Base-by-base conservation (phyloP, 2,329 filamentous ascomycete species). In the Penicillium sp. region DNA sequence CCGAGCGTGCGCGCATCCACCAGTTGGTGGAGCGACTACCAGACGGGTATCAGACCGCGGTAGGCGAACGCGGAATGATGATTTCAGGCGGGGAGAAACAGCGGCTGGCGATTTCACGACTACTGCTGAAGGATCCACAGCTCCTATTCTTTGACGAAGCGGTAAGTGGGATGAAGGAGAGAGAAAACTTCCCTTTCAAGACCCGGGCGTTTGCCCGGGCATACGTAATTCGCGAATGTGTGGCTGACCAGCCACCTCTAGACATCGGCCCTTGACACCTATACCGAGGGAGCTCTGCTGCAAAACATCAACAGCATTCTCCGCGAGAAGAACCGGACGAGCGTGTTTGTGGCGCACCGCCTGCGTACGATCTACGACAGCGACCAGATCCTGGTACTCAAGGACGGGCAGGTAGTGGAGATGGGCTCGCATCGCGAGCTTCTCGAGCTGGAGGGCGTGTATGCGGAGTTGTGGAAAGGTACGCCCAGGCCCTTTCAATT, bases 51-150 rank as follows among this genome's bases (percentile, higher is more conserved):
- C 75, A 87, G 18, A 97, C 94, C 17, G 91, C 88, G 72, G 94
- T 97, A 21, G 93, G 93, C 46, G 93, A 97, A 77, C 84, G 93
- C 40, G 92, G 92, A 1, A 87, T 97, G 84, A 97, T 97, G 92
- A 96, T 97, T 37, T 95, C 90, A 1, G 92, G 90, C 2, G 92
- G 92, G 26, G 93, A 97, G 76, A 97, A 97, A 73, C 92, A 97
- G 74, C 84, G 92, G 3, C 77, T 97, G 9, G 93, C 93, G 0
- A 85, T 97, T 20, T 90, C 89, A 21, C 80, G 92, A 36, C 71
- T 97, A 32, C 82, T 97, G 1, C 80, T 97, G 51, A 97, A 97
- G 71, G 90, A 97, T 60, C 91, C 92, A 3, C 90, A 91, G 1
- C 75, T 97, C 23, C 77, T 97, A 1, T 97, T 97, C 81, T 97